Evolutionary conservation across 352 stramenopile genomes (phyloP), one percentile per base, ranked within the genome.

Genomic region (Thraustotheca clavata): DNA sequence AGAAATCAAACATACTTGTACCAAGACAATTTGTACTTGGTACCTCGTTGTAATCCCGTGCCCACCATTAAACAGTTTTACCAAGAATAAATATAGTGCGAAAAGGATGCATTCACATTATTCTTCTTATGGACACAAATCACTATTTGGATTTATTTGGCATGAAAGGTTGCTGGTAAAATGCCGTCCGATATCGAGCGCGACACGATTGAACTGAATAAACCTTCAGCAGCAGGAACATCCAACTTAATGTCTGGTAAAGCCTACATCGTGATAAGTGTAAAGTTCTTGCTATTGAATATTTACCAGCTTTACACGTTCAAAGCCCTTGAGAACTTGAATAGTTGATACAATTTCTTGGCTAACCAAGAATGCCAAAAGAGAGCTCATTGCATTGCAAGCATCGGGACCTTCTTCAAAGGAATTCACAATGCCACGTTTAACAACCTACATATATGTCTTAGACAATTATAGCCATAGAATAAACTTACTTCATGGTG

Each of bases 401-500:
- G 60, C 59, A 24, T 78, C 69, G 20, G 68, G 65, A 29, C 71
- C 71, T 62, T 80, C 72, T 67, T 80, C 74, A 61, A 80, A 62
- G 27, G 74, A 71, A 62, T 77, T 78, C 31, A 70, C 71, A 46
- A 80, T 78, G 59, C 74, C 86, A 48, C 83, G 83, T 72, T 95
- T 95, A 57, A 93, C 86, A 7, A 50, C 43, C 43, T 50, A 50
- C 6, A 50, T 96, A 95, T n/a, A 96, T 79, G 29, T 20, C 11
- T 14, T n/a, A n/a, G n/a, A n/a, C n/a, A n/a, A n/a, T n/a, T n/a
- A n/a, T n/a, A n/a, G n/a, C n/a, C n/a, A n/a, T n/a, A n/a, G n/a
- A n/a, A n/a, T n/a, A 14, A 14, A 50, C 6, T 29, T 6, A 99
- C 87, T 71, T 99, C 96, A 72, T 99, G 96, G 73, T 98, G 94